Percentiles rank a stretch among this genome's conserved stretches.
Evolutionary conservation across 352 stramenopile genomes (phyloP).

Genomic region (Phytophthora quininea): DNA sequence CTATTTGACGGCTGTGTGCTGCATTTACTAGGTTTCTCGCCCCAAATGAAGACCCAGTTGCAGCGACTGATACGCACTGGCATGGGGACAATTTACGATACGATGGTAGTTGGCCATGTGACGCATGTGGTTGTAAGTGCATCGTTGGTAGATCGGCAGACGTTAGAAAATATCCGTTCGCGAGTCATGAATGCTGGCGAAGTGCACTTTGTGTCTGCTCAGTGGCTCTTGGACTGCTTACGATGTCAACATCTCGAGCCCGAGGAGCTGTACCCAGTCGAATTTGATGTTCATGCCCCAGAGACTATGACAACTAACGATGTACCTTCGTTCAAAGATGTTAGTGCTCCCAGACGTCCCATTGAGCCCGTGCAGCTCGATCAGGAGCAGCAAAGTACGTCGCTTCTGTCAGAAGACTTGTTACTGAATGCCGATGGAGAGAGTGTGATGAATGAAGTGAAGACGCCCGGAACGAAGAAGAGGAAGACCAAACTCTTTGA

Average conservation of each 20-base stretch:
- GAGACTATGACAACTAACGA: neutral
- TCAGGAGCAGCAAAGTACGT: neutral
- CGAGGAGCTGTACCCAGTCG: constrained; percentile 70
- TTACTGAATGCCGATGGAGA: constrained; percentile 18
- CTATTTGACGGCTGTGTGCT: constrained; percentile 74
- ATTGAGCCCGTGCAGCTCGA: constrained; percentile 10
- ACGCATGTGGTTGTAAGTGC: constrained; percentile 75
- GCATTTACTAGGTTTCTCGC: constrained; percentile 59
- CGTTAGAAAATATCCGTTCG: constrained; percentile 38
- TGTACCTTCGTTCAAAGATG: neutral
- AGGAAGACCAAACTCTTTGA: constrained; percentile 37
- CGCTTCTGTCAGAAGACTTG: constrained; percentile 24
- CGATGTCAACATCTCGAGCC: constrained; percentile 55
- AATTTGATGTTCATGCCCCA: constrained; percentile 44
- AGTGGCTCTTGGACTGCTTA: constrained; percentile 71
- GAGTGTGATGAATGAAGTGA: constrained; percentile 15
- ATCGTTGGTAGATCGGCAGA: constrained; percentile 42
- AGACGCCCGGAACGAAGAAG: constrained; percentile 1
- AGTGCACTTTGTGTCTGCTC: constrained; percentile 62
- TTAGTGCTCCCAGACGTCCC: neutral
- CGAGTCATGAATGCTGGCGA: constrained; percentile 27
- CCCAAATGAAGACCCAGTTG: constrained; percentile 42
- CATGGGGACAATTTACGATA: constrained; percentile 77
- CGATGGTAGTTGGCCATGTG: constrained; percentile 58
- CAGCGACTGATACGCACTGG: constrained; percentile 62